Evolutionary conservation across 2,329 filamentous ascomycete species (phyloP), one percentile per base, ranked within the genome.

Genomic region (Arthrinium phaeospermum): DNA sequence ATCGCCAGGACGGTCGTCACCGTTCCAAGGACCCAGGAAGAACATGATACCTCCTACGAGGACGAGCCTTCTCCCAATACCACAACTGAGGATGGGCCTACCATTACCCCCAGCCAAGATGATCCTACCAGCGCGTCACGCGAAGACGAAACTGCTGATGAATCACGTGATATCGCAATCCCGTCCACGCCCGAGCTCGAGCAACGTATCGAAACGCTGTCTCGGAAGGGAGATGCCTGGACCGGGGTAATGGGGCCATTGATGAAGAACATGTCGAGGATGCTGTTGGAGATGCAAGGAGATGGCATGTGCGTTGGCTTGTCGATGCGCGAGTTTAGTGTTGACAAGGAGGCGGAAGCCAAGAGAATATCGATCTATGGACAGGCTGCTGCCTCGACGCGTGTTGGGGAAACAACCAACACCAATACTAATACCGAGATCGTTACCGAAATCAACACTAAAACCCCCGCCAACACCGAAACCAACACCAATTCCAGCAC

Each of bases 231-330:
- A 12, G 76, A 77, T 37, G 73, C 71, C 51, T 77, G 75, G 71
- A 70, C 73, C 6, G 71, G 71, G n/a, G 72, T 75, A 12, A 72
- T 77, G 24, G 72, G 73, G 7, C 71, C 71, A 14, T 57, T 75
- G 14, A 69, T 77, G 34, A 70, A 73, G 22, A 77, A 75, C 19
- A 76, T 77, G 75, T 74, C 74, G 12, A 74, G 72, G 44, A 77
- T 75, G 5, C 71, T 77, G 14, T 67, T 67, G 12, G 75, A 76
- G 45, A 70, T 76, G 73, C 72, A 72, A 41, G 70, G 72, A 69
- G 74, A 76, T 14, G 73, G 72, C 53, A 70, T 67, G 44, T 45
- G 70, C 34, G 44, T 30, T 13, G 70, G 70, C 4, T 37, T 73
- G 30, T 61, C 68, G 16, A 70, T 73, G 70, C 45, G 64, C 14